These are phyloP conservation scores for Euphrasia confusa DNA, from an alignment of 257 asterid genomes.

Conservation along the genomic window DNA sequence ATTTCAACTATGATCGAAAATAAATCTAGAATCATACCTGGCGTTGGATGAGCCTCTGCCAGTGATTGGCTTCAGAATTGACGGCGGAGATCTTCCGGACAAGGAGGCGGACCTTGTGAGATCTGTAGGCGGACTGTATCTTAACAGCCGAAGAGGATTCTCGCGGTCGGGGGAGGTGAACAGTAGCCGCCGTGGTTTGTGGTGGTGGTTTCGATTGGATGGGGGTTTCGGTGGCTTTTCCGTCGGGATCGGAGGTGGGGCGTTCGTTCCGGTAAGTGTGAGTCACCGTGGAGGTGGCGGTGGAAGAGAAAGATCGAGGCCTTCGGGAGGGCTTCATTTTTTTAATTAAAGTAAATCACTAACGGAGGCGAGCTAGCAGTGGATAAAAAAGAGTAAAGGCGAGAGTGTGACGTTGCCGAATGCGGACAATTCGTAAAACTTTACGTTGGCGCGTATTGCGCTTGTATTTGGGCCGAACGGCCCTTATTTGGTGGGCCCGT, in stretches of 20 bases:
- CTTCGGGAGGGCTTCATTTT: slow-evolving; percentile 39
- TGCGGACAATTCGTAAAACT: slow-evolving; percentile 25
- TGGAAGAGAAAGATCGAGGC: slow-evolving; percentile 30
- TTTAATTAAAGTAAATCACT: background rate
- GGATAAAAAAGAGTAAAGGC: slow-evolving; percentile 8
- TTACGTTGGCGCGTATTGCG: slow-evolving; percentile 34
- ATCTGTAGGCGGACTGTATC: slow-evolving; percentile 73
- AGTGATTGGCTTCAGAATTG: slow-evolving; percentile 64
- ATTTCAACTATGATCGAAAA: slow-evolving; percentile 1
- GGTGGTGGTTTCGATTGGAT: slow-evolving; percentile 25
- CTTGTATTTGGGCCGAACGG: slow-evolving; percentile 18
- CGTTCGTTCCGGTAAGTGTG: slow-evolving; percentile 36
- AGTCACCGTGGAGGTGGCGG: slow-evolving; percentile 33
- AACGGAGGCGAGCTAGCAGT: background rate
- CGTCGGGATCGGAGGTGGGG: slow-evolving; percentile 28
- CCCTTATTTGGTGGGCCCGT: slow-evolving; percentile 28
- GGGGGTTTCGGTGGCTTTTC: slow-evolving; percentile 35
- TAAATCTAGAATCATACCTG: slow-evolving; percentile 43
- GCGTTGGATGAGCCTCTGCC: slow-evolving; percentile 70
- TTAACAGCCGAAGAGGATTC: slow-evolving; percentile 46
- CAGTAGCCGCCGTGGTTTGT: slow-evolving; percentile 24
- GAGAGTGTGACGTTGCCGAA: slow-evolving; percentile 30
- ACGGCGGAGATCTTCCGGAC: slow-evolving; percentile 65
- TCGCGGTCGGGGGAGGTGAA: slow-evolving; percentile 27
- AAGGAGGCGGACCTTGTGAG: slow-evolving; percentile 53